Conservation (phyloP, 495 filamentous ascomycete species). For the Penicillium manginii region DNA sequence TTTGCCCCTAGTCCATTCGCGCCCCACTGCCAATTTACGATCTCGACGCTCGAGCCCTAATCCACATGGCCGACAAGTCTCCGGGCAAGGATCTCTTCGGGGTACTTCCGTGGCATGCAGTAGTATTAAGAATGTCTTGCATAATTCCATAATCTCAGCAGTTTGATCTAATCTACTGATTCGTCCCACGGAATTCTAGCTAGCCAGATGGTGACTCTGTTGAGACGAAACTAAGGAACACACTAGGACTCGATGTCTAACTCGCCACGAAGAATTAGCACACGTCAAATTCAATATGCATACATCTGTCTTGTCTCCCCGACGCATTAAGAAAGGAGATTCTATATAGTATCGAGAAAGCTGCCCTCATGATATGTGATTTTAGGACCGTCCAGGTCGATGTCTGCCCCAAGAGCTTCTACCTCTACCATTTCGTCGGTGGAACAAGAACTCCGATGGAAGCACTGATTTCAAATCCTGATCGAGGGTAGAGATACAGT, state of each 20-base stretch:
- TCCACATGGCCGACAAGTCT: no score
- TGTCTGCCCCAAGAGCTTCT: constrained; percentile 18
- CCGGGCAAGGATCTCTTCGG: no score
- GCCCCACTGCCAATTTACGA: no score
- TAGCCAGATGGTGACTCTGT: neutral
- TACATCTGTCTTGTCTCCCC: neutral
- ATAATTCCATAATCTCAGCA: neutral
- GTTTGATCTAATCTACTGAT: neutral
- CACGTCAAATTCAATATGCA: neutral
- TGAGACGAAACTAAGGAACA: neutral
- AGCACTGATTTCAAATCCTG: no score
- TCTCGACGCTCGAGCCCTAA: no score
- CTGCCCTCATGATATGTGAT: neutral
- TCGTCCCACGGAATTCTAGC: neutral
- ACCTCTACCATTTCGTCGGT: constrained; percentile 40
- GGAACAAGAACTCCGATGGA: constrained; percentile 39
- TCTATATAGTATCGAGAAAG: neutral
- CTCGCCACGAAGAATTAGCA: neutral
- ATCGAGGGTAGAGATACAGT: no score
- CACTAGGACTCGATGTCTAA: neutral
- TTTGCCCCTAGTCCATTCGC: neutral
- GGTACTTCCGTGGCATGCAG: no score
- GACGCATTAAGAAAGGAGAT: neutral
- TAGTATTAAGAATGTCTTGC: no score
- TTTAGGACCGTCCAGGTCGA: neutral